Percentiles rank a stretch among this genome's conserved stretches.
phyloP scores from a whole-genome alignment of 1,284 basidiomycete genomes.

The Heliocybe sulcata region DNA sequence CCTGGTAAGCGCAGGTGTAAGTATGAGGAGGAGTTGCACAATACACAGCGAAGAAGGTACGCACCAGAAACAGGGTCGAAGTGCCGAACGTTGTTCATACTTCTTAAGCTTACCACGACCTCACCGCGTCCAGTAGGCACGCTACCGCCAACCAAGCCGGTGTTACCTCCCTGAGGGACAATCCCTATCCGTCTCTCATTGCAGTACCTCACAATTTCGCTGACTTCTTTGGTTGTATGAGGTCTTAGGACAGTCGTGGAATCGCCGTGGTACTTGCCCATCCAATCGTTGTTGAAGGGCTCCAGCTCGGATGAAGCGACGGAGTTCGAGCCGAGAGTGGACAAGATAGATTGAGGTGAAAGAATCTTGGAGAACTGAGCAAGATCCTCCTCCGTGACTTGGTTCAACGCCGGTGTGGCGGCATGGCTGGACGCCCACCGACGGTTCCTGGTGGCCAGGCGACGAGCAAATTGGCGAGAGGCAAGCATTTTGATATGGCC shows the following conservation, averaged over 20 bases:
- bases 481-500: slow-evolving; percentile 12
- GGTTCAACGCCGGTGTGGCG: slow-evolving; percentile 24
- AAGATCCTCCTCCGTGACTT: slow-evolving; percentile 50
- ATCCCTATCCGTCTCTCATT: slow-evolving; percentile 75
- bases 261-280: slow-evolving; percentile 89
- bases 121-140: slow-evolving; percentile 84
- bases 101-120: slow-evolving; percentile 78
- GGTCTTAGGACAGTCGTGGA: slow-evolving; percentile 87
- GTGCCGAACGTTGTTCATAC: slow-evolving; percentile 81
- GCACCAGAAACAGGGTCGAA: slow-evolving; percentile 90
- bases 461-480: slow-evolving; percentile 14
- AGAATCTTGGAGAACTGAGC: slow-evolving; percentile 59
- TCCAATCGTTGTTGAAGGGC: slow-evolving; percentile 92
- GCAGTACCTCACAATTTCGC: slow-evolving; percentile 83
- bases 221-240: slow-evolving; percentile 83
- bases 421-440: slow-evolving; percentile 13
- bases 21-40: neutral
- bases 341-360: slow-evolving; percentile 51
- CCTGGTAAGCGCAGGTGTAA: slow-evolving; percentile 29
- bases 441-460: slow-evolving; percentile 8
- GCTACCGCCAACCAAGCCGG: slow-evolving; percentile 95
- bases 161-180: slow-evolving; percentile 98
- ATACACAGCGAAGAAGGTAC: no score
- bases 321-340: slow-evolving; percentile 48
- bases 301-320: slow-evolving; percentile 62